Evolutionary conservation across 2,329 filamentous ascomycete genomes (phyloP).

Genomic region (Colletotrichum paranaense): DNA sequence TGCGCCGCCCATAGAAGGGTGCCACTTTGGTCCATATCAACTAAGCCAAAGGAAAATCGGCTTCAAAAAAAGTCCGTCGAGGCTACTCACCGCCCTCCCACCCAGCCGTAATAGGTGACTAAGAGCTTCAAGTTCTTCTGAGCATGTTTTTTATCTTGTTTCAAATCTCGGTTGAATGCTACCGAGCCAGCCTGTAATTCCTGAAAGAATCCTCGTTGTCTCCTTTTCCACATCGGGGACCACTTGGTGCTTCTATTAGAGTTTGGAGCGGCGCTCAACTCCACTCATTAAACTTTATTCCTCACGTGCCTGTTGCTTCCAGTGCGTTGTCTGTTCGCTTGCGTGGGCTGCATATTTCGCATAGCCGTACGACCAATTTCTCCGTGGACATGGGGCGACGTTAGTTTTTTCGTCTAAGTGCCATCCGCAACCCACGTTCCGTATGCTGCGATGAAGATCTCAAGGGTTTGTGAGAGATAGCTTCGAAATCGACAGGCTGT

Average conservation of each 20-base stretch:
- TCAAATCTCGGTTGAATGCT: conserved; percentile 13
- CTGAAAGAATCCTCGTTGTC: background rate
- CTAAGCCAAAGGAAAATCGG: background rate
- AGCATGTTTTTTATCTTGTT: background rate
- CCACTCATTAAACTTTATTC: conserved; percentile 24
- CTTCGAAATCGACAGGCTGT: background rate
- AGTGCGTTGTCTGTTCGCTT: background rate
- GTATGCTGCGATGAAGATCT: background rate
- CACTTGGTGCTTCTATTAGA: background rate
- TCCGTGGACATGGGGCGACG: background rate
- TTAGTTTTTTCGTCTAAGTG: too few species aligned
- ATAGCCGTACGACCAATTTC: background rate
- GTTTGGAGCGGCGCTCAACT: background rate
- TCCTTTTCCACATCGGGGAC: background rate
- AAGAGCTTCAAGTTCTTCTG: background rate
- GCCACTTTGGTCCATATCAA: too few species aligned
- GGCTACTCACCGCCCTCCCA: background rate
- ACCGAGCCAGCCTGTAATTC: conserved; percentile 6
- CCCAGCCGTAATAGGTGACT: background rate
- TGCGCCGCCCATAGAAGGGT: too few species aligned
- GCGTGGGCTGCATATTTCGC: background rate
- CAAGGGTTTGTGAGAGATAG: background rate
- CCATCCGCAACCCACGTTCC: background rate
- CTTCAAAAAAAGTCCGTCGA: background rate
- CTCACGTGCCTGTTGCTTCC: background rate